phyloP scores from a whole-genome alignment of 2,329 filamentous ascomycete species.

The Pezicula rhizophila region DNA sequence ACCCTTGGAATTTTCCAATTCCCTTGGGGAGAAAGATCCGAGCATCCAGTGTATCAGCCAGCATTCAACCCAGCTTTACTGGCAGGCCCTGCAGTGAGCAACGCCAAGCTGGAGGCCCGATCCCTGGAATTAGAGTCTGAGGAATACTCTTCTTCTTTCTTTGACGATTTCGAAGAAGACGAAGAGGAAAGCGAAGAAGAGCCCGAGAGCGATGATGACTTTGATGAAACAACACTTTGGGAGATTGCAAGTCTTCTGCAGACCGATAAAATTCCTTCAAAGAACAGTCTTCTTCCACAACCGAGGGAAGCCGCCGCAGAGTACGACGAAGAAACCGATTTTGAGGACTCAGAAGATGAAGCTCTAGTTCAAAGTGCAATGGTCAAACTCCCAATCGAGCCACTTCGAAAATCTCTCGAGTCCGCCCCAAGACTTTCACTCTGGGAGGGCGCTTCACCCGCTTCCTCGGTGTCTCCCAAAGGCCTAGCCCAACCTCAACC shows the following conservation, averaged over 20 bases:
- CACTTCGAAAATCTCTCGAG: constrained; percentile 11
- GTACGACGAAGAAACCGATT: constrained; percentile 14
- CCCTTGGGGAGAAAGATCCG: constrained; percentile 59
- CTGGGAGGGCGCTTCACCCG: neutral
- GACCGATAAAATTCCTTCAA: constrained; percentile 45
- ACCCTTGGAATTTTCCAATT: constrained; percentile 62
- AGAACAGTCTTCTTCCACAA: constrained; percentile 41
- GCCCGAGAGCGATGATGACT: constrained; percentile 40
- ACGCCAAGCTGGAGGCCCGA: constrained; percentile 18
- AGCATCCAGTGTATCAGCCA: constrained; percentile 41
- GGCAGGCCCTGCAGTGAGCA: constrained; percentile 12
- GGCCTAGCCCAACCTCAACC: constrained; percentile 20
- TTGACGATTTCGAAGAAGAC: constrained; percentile 53
- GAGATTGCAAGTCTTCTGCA: constrained; percentile 57
- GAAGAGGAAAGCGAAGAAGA: constrained; percentile 28
- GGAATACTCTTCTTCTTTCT: constrained; percentile 40
- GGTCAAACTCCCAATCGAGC: constrained; percentile 15
- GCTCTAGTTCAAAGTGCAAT: constrained; percentile 2
- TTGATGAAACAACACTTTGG: constrained; percentile 57
- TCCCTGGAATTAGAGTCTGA: constrained; percentile 18
- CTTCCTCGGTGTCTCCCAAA: neutral
- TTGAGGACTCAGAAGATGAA: constrained; percentile 6
- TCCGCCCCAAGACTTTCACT: constrained; percentile 12
- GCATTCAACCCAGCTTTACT: constrained; percentile 21
- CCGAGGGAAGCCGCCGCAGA: constrained; percentile 5